phyloP scores from a whole-genome alignment of 331 rosid species.

The Prunus yedoensis region DNA sequence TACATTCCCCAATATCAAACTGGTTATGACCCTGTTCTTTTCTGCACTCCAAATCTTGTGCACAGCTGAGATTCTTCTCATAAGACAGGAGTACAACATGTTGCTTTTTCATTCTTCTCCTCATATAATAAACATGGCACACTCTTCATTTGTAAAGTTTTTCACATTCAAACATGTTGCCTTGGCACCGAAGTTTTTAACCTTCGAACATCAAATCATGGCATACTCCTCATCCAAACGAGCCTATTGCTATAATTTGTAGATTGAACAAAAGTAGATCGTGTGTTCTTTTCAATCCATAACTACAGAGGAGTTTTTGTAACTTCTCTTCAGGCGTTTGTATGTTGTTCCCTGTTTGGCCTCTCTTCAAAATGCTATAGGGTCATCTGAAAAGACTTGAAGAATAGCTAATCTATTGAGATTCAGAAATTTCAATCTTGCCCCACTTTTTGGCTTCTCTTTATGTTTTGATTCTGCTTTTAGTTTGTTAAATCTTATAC shows the following conservation, averaged over 20 bases:
- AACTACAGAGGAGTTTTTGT: neutral
- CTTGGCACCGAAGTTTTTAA: too few relatives aligned
- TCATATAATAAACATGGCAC: neutral
- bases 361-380: neutral
- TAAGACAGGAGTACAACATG: neutral
- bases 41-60: neutral
- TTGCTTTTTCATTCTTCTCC: neutral
- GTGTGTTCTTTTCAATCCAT: neutral
- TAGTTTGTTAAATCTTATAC: neutral
- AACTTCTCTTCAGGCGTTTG: neutral
- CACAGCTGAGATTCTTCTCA: neutral
- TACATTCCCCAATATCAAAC: neutral
- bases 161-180: too few relatives aligned
- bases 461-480: neutral
- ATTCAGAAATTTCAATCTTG: neutral
- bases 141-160: too few relatives aligned
- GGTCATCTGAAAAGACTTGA: neutral
- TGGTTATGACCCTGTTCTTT: neutral
- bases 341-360: neutral
- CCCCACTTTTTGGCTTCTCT: neutral
- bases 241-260: neutral
- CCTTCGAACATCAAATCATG: neutral
- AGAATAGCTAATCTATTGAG: neutral
- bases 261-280: neutral
- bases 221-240: neutral